Evolutionary conservation across 805 yeast species (phyloP).

Genomic region (Geotrichum ghanense): DNA sequence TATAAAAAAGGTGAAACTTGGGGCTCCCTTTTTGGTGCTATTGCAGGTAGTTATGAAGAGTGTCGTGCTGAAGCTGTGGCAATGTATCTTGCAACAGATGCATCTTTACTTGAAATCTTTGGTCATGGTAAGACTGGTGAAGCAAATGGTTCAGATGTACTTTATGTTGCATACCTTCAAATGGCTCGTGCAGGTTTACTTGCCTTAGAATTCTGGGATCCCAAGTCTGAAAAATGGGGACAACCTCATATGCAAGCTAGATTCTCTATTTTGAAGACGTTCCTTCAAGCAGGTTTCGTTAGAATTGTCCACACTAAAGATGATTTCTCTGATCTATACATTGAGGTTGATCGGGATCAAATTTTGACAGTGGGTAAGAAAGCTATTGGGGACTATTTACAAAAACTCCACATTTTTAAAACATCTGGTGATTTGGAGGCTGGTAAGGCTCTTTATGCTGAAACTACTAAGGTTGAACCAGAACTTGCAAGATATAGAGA

Average conservation of each 20-base stretch:
- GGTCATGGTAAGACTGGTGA: conserved; percentile 40
- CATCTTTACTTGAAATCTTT: conserved; percentile 57
- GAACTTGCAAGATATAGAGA: conserved; percentile 58
- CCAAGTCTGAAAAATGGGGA: conserved; percentile 73
- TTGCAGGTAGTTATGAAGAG: conserved; percentile 84
- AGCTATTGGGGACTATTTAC: conserved; percentile 60
- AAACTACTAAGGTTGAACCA: conserved; percentile 47
- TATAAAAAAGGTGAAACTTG: conserved; percentile 80
- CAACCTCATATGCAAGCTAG: conserved; percentile 94
- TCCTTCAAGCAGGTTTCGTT: conserved; percentile 54
- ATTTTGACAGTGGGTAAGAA: conserved; percentile 60
- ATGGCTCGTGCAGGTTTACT: conserved; percentile 85
- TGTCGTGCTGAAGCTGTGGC: conserved; percentile 91
- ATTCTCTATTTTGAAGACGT: conserved; percentile 69
- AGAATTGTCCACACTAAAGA: conserved; percentile 37
- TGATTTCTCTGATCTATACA: conserved; percentile 45
- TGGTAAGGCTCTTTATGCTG: conserved; percentile 53
- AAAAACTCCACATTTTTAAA: conserved; percentile 67
- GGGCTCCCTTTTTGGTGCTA: conserved; percentile 75
- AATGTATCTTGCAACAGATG: conserved; percentile 61
- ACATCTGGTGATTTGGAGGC: conserved; percentile 58
- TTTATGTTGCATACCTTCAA: conserved; percentile 57
- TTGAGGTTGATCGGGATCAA: conserved; percentile 48
- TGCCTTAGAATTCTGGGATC: conserved; percentile 83
- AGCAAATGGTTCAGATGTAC: conserved; percentile 43